Evolutionary conservation across 176 grass and related monocot species (phyloP).

Genomic region (Musa itinerans): DNA sequence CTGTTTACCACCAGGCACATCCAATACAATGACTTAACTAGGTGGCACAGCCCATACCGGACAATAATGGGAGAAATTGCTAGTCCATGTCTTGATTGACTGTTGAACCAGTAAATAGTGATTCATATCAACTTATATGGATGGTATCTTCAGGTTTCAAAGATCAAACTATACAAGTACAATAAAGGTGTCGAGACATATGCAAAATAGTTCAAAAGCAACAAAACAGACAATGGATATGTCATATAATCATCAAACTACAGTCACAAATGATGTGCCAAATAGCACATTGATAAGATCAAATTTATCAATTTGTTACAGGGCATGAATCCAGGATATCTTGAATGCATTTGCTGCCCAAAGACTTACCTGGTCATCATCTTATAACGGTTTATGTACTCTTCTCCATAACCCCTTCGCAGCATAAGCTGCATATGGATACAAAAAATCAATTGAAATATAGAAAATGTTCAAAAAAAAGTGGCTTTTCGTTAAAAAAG

Average conservation of each 20-base stretch:
- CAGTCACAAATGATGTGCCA: too few species aligned
- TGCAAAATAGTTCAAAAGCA: not conserved
- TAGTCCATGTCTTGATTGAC: too few species aligned
- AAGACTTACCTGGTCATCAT: constrained; percentile 82
- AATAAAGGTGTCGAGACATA: not conserved
- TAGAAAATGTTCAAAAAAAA: not conserved
- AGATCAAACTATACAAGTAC: not conserved
- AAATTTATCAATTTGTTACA: not conserved
- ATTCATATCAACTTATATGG: too few species aligned
- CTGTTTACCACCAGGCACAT: too few species aligned
- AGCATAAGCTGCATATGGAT: constrained; percentile 67
- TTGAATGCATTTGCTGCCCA: not conserved
- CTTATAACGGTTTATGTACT: constrained; percentile 94
- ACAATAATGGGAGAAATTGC: too few species aligned
- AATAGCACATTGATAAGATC: not conserved
- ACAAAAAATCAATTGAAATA: not conserved
- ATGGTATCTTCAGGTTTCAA: not conserved
- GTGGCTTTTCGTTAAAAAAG: not conserved
- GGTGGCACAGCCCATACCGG: too few species aligned
- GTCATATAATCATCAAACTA: too few species aligned
- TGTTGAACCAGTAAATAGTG: too few species aligned
- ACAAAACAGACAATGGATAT: too few species aligned
- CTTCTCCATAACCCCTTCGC: constrained; percentile 64
- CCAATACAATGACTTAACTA: too few species aligned
- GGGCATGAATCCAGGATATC: not conserved